Evolutionary conservation across 2,329 filamentous ascomycete species (phyloP).

Genomic region (Nemania serpens): DNA sequence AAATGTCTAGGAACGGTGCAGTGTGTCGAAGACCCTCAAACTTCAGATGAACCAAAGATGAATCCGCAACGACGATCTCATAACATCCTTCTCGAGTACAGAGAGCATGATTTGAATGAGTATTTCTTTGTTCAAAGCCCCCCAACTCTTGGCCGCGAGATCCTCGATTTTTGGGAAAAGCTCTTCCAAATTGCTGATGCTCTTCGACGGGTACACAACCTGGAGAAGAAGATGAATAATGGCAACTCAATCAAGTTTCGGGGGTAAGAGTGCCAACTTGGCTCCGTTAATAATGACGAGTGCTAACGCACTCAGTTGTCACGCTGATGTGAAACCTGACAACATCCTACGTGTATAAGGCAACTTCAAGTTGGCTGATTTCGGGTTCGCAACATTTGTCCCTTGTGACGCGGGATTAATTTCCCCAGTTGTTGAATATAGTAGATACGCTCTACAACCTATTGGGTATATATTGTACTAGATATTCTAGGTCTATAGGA

Average conservation of each 20-base stretch:
- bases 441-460: too few relatives aligned
- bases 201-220: conserved; percentile 23
- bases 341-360: conserved; percentile 32
- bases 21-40: too few relatives aligned
- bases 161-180: conserved; percentile 22
- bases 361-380: conserved; percentile 33
- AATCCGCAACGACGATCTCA: not conserved
- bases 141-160: conserved; percentile 20
- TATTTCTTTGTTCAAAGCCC: conserved; percentile 20
- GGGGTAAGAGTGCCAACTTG: conserved; percentile 3
- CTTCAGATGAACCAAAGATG: not conserved
- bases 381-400: conserved; percentile 29
- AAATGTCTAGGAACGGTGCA: conserved; percentile 16
- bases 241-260: conserved; percentile 4
- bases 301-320: conserved; percentile 20
- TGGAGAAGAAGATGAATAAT: conserved; percentile 18
- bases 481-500: too few relatives aligned
- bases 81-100: conserved; percentile 26
- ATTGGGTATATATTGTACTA: too few relatives aligned
- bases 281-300: not conserved
- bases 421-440: too few relatives aligned
- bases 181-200: conserved; percentile 25
- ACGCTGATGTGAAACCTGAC: conserved; percentile 30
- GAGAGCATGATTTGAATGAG: conserved; percentile 27
- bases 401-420: not conserved